Conservation (phyloP, 768 basidiomycete species). For the Saitozyma sp. region DNA sequence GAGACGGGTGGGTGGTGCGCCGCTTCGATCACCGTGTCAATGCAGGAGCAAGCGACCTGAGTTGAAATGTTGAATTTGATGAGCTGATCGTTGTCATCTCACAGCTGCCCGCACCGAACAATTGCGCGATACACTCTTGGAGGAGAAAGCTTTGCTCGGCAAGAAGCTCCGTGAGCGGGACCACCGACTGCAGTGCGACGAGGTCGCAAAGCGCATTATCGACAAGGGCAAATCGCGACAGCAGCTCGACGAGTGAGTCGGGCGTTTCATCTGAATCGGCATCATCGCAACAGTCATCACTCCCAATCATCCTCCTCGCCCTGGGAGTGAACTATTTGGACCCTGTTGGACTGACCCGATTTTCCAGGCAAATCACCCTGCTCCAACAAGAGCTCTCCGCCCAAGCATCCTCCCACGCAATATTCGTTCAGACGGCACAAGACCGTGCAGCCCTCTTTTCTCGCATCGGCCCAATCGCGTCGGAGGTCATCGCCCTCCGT, state of each 20-base stretch:
- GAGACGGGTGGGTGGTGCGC: constrained; percentile 34
- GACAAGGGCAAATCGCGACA: constrained; percentile 24
- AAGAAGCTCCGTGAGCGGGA: constrained; percentile 28
- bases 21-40: neutral
- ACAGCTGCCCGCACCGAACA: constrained; percentile 23
- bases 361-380: constrained; percentile 31
- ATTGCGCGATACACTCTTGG: constrained; percentile 22
- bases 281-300: too few species aligned
- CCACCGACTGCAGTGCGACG: constrained; percentile 40
- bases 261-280: neutral
- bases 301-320: too few species aligned
- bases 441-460: constrained; percentile 29
- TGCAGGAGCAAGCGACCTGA: neutral
- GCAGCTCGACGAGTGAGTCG: constrained; percentile 43
- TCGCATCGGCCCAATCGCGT: constrained; percentile 27
- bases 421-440: constrained; percentile 28
- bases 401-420: constrained; percentile 26
- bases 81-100: constrained; percentile 2
- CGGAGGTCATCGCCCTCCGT: constrained; percentile 28
- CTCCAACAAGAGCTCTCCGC: constrained; percentile 30
- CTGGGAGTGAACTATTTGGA: neutral
- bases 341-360: constrained; percentile 3
- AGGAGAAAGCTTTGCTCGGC: constrained; percentile 31
- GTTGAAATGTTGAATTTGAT: neutral
- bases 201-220: constrained; percentile 32